A percentile compares a stretch with the other conserved stretches of the same genome.
Evolutionary conservation across 371 early-diverging fungal species (phyloP).

Genomic region (Mucor circinelloides): DNA sequence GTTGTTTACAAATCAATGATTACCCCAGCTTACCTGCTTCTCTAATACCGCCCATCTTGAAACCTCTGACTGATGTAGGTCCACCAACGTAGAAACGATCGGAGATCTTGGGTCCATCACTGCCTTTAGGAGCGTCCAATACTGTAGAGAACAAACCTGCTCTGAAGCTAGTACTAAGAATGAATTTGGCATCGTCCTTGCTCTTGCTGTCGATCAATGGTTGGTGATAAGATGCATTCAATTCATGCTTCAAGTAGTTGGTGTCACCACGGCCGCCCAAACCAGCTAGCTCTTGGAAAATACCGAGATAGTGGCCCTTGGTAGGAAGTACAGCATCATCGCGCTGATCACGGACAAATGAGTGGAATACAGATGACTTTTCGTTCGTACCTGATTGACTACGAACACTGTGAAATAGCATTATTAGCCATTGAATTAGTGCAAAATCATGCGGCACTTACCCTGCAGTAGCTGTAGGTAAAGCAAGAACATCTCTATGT

Average conservation of each 20-base stretch:
- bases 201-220: conserved; percentile 11
- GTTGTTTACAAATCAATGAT: not conserved
- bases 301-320: conserved; percentile 63
- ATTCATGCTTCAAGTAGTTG: conserved; percentile 69
- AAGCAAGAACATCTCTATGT: conserved; percentile 77
- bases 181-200: conserved; percentile 26
- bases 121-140: conserved; percentile 27
- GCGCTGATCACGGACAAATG: conserved; percentile 70
- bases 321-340: conserved; percentile 78
- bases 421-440: not conserved
- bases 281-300: conserved; percentile 50
- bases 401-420: conserved; percentile 64
- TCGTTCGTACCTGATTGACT: conserved; percentile 80
- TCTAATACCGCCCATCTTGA: conserved; percentile 84
- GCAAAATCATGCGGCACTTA: conserved; percentile 42
- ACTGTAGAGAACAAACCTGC: conserved; percentile 70
- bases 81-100: conserved; percentile 93
- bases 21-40: conserved; percentile 65
- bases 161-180: conserved; percentile 37
- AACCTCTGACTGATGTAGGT: conserved; percentile 85
- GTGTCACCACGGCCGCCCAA: conserved; percentile 84
- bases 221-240: conserved; percentile 55
- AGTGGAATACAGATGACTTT: conserved; percentile 76
- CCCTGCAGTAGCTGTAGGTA: conserved; percentile 63
- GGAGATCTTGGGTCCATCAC: conserved; percentile 48